These are phyloP conservation scores for Theileria parva DNA, from an alignment of 169 alveolate species.

Conservation along the genomic window DNA sequence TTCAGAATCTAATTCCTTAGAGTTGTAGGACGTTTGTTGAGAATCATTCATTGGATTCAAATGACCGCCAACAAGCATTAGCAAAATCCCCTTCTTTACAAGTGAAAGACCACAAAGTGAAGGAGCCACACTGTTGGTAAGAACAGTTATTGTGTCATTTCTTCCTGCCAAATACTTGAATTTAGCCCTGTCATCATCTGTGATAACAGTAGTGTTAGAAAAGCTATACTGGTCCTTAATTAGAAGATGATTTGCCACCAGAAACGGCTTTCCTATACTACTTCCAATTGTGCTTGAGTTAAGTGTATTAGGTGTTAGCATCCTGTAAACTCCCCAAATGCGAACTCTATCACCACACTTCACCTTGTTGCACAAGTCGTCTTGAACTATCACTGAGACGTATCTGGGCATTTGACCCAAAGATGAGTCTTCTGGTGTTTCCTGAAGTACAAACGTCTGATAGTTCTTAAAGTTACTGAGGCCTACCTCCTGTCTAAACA, in stretches of 20 bases:
- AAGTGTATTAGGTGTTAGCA: constrained; percentile 80
- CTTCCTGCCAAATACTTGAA: constrained; percentile 69
- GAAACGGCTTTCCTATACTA: constrained; percentile 89
- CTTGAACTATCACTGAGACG: constrained; percentile 90
- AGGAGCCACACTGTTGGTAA: constrained; percentile 94
- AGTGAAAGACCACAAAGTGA: constrained; percentile 94
- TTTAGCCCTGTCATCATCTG: constrained; percentile 74
- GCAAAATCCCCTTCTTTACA: constrained; percentile 90
- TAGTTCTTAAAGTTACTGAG: constrained; percentile 89
- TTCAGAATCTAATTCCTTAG: neutral
- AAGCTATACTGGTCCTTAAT: constrained; percentile 66
- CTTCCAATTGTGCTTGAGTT: constrained; percentile 59
- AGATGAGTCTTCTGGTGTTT: constrained; percentile 97
- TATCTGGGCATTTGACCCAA: constrained; percentile 97
- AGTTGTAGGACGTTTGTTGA: constrained; percentile 45
- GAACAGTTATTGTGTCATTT: constrained; percentile 85
- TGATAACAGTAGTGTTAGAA: constrained; percentile 55
- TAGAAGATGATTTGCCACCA: constrained; percentile 89
- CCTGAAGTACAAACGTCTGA: constrained; percentile 92
- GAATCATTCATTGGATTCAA: constrained; percentile 76
- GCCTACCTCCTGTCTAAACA: constrained; percentile 89
- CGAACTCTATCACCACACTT: constrained; percentile 91
- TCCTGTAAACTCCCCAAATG: constrained; percentile 95
- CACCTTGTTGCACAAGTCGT: constrained; percentile 88
- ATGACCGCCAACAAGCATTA: constrained; percentile 93